Evolutionary conservation across 1,284 basidiomycete genomes (phyloP), one percentile per base, ranked within the genome.

Genomic region (Naganishia liquefaciens): DNA sequence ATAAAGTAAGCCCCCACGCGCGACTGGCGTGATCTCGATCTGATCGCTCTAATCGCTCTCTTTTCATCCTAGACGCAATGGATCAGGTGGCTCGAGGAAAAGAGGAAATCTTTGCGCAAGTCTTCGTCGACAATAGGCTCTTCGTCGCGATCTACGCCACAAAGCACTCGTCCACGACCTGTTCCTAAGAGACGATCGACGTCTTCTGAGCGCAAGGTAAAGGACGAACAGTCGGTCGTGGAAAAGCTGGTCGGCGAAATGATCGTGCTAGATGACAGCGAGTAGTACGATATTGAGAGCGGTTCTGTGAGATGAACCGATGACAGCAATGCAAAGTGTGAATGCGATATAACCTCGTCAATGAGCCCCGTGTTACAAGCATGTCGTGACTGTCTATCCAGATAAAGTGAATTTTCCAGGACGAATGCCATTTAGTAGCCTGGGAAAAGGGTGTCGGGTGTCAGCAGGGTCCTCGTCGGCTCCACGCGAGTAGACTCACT

Each of bases 401-500:
- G 27, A 39, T 21, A 7, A 53, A 28, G 33, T 37, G 33, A 5
- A 4, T 37, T 37, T 37, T 9, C 3, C 2, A 19, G 11, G 44
- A 47, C 21, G 11, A 43, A 5, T 7, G 11, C 11, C 51, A 23
- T 5, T 50, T 60, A 60, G 57, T 60, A 60, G 46, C 57, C 57
- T 60, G n/a, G 27, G 28, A 30, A 4, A 21, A 5, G 5, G 27
- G 6, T 5, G 44, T 60, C 33, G 5, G 27, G 6, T 5, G 44
- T 60, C 33, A 50, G 46, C n/a, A 23, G 43, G 7, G n/a, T 4
- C 6, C 19, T 40, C 13, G n/a, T n/a, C 43, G 23, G 21, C 3
- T 19, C 7, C 7, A 10, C 11, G 42, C n/a, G 2, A 9, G 21
- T n/a, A 21, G 28, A 75, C 75, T 75, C 66, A 78, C 77, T 79